phyloP scores from a whole-genome alignment of 805 yeast genomes.

The Ogataea chonburiensis region DNA sequence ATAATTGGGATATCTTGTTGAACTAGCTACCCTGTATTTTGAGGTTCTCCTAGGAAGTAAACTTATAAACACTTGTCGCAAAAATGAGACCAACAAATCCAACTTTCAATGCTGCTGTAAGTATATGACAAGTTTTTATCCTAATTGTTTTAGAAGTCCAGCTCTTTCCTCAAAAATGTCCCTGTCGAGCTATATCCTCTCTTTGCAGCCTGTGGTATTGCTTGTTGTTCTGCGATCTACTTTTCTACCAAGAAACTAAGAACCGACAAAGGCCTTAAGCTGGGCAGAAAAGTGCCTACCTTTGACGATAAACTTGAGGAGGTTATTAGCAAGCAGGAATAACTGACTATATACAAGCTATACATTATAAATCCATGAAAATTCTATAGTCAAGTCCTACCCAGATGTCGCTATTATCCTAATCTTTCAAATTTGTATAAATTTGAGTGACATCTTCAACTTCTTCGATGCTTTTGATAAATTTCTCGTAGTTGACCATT shows the following conservation, averaged over 20 bases:
- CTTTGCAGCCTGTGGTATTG: conserved; percentile 56
- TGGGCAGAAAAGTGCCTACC: conserved; percentile 48
- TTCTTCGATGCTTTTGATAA: conserved; percentile 62
- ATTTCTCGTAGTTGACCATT: conserved; percentile 51
- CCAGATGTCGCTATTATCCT: neutral
- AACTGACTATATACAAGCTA: conserved; percentile 11
- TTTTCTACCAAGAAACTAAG: conserved; percentile 52
- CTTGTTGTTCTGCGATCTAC: conserved; percentile 46
- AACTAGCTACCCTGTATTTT: too few species aligned
- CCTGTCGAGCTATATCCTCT: conserved; percentile 62
- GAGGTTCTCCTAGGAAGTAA: too few species aligned
- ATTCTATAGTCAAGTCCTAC: too few species aligned
- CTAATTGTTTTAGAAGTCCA: conserved; percentile 11
- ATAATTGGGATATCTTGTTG: too few species aligned
- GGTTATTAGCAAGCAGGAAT: conserved; percentile 31
- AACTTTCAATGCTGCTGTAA: conserved; percentile 46
- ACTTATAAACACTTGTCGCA: too few species aligned
- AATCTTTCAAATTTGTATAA: conserved; percentile 61
- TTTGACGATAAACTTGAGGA: conserved; percentile 38
- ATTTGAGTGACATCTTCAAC: conserved; percentile 83
- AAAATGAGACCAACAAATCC: conserved; percentile 52
- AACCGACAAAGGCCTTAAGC: conserved; percentile 48
- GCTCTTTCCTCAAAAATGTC: conserved; percentile 26
- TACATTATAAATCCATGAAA: conserved; percentile 4
- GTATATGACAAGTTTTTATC: conserved; percentile 19